phyloP scores from a whole-genome alignment of 306 rosid genomes.

The Sicyos baderoa region DNA sequence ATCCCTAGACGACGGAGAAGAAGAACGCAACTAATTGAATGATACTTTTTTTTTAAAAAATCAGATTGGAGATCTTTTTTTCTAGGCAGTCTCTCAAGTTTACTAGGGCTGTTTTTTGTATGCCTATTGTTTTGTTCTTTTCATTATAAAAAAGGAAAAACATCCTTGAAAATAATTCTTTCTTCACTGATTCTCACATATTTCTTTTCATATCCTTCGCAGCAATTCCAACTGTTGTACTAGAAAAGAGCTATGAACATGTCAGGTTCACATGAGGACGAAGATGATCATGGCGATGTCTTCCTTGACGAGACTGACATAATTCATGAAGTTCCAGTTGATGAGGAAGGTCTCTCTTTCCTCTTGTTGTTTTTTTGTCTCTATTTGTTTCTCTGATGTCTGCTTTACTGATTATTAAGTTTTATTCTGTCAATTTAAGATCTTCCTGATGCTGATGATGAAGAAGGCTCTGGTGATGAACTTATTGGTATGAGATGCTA shows the following conservation, averaged over 20 bases:
- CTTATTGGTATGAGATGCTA: slow-evolving; percentile 25
- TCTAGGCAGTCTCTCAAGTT: too few species aligned
- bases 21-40: too few species aligned
- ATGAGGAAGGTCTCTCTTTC: slow-evolving; percentile 38
- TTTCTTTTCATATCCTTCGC: background rate
- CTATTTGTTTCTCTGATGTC: background rate
- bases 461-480: slow-evolving; percentile 28
- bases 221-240: background rate
- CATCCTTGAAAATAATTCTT: background rate
- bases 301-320: slow-evolving; percentile 42
- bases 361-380: background rate
- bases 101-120: background rate
- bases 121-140: too few species aligned
- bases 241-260: slow-evolving; percentile 22
- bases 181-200: background rate
- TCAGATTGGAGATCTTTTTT: background rate
- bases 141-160: background rate
- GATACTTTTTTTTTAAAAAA: too few species aligned
- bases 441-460: slow-evolving; percentile 46
- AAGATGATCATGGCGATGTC: slow-evolving; percentile 37
- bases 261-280: slow-evolving; percentile 28
- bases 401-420: background rate
- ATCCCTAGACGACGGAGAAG: too few species aligned
- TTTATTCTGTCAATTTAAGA: slow-evolving; percentile 25
- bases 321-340: slow-evolving; percentile 29